Percentiles rank a stretch among this genome's conserved stretches.
These are phyloP conservation scores for Tympanopsis confertula DNA, from an alignment of 2,329 filamentous ascomycete genomes.

Conservation along the genomic window DNA sequence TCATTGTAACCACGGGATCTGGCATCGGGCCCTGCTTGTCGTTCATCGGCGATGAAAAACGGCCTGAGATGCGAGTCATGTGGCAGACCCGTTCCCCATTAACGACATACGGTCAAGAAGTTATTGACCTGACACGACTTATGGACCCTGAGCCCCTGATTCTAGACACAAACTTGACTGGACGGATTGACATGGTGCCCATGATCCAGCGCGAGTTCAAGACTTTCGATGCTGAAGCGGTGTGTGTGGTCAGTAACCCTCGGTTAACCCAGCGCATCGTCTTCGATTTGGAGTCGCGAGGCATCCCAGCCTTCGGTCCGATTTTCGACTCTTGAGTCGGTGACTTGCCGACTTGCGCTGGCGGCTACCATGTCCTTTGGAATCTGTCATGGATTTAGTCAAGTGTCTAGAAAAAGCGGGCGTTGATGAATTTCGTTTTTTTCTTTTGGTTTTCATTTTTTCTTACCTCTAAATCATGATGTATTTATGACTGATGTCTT, in stretches of 20 bases:
- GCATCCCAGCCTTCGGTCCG: slow-evolving; percentile 19
- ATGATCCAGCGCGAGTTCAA: slow-evolving; percentile 12
- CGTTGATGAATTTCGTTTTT: too few relatives aligned
- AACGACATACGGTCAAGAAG: slow-evolving; percentile 18
- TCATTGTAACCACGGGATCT: slow-evolving; percentile 51
- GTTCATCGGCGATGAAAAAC: slow-evolving; percentile 31
- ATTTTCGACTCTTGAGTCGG: slow-evolving; percentile 21
- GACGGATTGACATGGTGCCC: slow-evolving; percentile 16
- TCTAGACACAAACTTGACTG: slow-evolving; percentile 14
- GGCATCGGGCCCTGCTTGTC: slow-evolving; percentile 52
- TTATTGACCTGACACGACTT: slow-evolving; percentile 11
- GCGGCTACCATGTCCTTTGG: too few relatives aligned
- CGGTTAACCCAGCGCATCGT: slow-evolving; percentile 17
- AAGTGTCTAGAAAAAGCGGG: too few relatives aligned
- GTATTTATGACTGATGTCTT: too few relatives aligned
- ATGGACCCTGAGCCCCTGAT: slow-evolving; percentile 19
- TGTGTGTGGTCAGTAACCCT: slow-evolving; percentile 20
- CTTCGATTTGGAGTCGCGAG: slow-evolving; percentile 14
- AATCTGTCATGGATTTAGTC: too few relatives aligned
- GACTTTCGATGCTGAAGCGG: slow-evolving; percentile 16
- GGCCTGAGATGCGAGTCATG: slow-evolving; percentile 20
- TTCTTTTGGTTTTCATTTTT: too few relatives aligned
- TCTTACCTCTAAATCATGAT: too few relatives aligned
- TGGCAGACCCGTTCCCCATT: slow-evolving; percentile 20
- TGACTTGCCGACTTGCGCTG: too few relatives aligned